Base-by-base conservation (phyloP, 176 grass and related monocot species). In the Eragrostis nindensis region DNA sequence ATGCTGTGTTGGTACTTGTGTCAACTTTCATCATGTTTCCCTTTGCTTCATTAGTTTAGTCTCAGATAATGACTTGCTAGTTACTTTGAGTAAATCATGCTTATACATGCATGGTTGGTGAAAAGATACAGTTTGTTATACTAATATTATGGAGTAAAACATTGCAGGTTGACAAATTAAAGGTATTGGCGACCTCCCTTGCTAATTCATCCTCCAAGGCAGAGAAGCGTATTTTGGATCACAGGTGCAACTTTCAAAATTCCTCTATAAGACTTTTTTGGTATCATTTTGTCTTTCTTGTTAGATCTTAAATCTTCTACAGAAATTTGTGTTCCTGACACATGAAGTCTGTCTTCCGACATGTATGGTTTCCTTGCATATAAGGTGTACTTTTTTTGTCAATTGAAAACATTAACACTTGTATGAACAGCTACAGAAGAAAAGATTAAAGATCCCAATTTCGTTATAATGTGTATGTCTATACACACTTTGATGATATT, bases 151-250 rank as follows among this genome's bases (percentile, higher is more conserved):
- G 73, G 10, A 8, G 9, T 39, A 41, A 77, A 82, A 59, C 9
- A 27, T 73, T 82, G 29, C 78, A 98, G 96, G 84, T 95, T 87
- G 92, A 98, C 62, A 98, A 98, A 83, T 85, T 98, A 75, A 98
- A 95, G 84, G 90, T 98, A 62, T 90, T 98, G 76, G 84, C 72
- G 76, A 81, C 88, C 62, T 98, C 92, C 84, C 90, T 98, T 74
- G 84, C 92, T 61, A 95, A 95, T 89, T 98, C 96, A 87, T 91
- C 92, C 69, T 95, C 88, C 42, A 98, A 98, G 84, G 92, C 96
- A 73, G 90, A 98, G 74, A 98, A 98, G 71, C 92, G 96, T 81
- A 98, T 98, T 85, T 87, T 90, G 84, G 96, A 99, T 78, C 90
- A 99, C 82, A 95, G 92, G 96, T 99, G 21, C 70, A 81, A 14